Conservation (phyloP, 805 yeast species). For the Monosporozyma yasuniensis region DNA sequence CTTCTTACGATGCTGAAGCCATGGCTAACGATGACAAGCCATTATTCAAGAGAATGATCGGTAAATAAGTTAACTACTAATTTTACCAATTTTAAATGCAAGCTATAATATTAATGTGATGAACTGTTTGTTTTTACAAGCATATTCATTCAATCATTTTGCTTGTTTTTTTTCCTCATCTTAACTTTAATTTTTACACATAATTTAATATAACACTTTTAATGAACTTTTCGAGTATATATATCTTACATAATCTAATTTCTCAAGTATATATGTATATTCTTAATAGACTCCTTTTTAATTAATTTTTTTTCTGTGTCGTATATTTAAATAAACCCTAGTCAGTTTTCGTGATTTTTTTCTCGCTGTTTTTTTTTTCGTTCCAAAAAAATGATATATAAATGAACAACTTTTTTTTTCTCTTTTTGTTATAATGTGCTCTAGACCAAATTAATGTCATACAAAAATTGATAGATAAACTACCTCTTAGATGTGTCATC, state of each 20-base stretch:
- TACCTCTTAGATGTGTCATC: background rate
- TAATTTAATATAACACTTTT: background rate
- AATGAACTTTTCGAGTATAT: background rate
- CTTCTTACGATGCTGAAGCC: conserved; percentile 13
- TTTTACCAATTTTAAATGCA: background rate
- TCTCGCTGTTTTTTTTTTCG: background rate
- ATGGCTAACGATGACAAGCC: conserved; percentile 12
- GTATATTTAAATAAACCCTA: too few species aligned
- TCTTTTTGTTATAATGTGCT: too few species aligned
- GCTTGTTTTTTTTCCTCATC: background rate
- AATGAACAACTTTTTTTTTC: too few species aligned
- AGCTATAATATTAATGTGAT: too few species aligned
- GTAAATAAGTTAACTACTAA: background rate
- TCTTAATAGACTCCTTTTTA: background rate
- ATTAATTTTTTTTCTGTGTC: background rate
- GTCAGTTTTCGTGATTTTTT: too few species aligned
- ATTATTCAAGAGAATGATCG: conserved; percentile 9
- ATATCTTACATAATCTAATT: background rate
- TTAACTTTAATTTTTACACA: background rate
- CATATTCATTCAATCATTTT: too few species aligned
- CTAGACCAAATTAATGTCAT: too few species aligned
- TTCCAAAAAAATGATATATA: background rate
- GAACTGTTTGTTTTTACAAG: too few species aligned
- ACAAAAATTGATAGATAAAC: background rate
- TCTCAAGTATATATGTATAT: background rate